Percentiles rank a stretch among this genome's conserved stretches.
phyloP scores from a whole-genome alignment of 148 eudicot genomes.

The Rhododendron henanense region DNA sequence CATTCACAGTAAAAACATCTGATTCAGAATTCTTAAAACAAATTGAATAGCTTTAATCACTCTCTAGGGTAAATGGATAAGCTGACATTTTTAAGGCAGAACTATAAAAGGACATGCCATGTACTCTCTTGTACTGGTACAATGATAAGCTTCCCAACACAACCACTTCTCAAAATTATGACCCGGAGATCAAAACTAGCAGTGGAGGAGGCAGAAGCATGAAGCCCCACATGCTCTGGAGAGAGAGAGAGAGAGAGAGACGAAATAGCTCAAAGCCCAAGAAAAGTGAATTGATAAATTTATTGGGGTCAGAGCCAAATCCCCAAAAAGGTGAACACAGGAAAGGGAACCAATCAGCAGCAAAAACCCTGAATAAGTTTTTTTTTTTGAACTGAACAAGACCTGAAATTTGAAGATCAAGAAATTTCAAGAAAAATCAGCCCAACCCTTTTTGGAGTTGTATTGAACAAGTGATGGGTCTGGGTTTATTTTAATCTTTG shows the following conservation, averaged over 20 bases:
- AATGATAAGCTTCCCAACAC: background rate
- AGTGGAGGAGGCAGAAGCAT: constrained; percentile 16
- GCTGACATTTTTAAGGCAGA: constrained; percentile 4
- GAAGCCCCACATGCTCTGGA: constrained; percentile 20
- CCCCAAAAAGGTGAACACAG: constrained; percentile 11
- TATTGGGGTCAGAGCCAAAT: constrained; percentile 8
- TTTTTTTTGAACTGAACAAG: background rate
- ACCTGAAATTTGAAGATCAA: background rate
- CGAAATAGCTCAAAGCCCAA: constrained; percentile 12
- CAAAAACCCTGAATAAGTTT: background rate
- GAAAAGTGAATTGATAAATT: background rate
- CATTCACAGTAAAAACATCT: background rate
- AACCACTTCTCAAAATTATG: constrained; percentile 3
- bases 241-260: constrained; percentile 26
- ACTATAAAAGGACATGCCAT: constrained; percentile 16
- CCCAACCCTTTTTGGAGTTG: background rate
- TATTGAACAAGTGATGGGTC: constrained; percentile 5
- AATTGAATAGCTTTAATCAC: constrained; percentile 2
- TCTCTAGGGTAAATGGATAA: background rate
- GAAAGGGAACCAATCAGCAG: constrained; percentile 11
- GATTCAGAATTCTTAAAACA: background rate
- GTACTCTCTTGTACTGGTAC: constrained; percentile 21
- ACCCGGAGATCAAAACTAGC: constrained; percentile 6
- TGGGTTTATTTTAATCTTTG: constrained; percentile 3
- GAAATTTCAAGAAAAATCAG: background rate